Conservation (phyloP, 2,329 filamentous ascomycete species). For the Aaosphaeria arxii region DNA sequence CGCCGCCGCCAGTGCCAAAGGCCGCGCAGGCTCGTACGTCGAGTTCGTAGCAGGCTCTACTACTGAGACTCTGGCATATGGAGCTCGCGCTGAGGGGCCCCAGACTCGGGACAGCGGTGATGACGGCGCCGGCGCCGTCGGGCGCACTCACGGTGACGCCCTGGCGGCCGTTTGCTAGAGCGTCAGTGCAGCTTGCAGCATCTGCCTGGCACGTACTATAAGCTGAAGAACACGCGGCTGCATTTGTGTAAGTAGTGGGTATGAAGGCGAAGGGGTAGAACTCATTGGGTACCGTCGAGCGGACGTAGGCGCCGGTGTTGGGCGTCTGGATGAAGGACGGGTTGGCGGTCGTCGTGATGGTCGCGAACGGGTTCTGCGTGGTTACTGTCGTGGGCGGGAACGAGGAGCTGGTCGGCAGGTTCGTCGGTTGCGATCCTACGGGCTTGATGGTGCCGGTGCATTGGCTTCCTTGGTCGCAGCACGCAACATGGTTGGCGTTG, state of each 20-base stretch:
- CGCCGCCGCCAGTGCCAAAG: slow-evolving; percentile 29
- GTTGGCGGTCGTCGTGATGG: slow-evolving; percentile 12
- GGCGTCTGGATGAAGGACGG: slow-evolving; percentile 21
- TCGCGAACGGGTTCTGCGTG: slow-evolving; percentile 4
- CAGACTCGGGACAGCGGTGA: slow-evolving; percentile 40
- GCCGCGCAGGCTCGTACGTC: slow-evolving; percentile 45
- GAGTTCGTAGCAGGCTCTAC: slow-evolving; percentile 48
- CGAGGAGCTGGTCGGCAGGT: slow-evolving; percentile 11
- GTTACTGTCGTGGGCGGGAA: slow-evolving; percentile 13
- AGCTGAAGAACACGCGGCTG: slow-evolving; percentile 52
- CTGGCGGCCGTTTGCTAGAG: slow-evolving; percentile 47
- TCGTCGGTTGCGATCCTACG: slow-evolving; percentile 7
- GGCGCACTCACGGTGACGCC: slow-evolving; percentile 51
- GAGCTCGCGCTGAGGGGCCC: slow-evolving; percentile 23
- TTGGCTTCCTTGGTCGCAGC: slow-evolving; percentile 56
- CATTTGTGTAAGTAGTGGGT: slow-evolving; percentile 52
- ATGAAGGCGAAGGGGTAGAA: slow-evolving; percentile 54
- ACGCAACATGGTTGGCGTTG: slow-evolving; percentile 56
- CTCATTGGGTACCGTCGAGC: slow-evolving; percentile 46
- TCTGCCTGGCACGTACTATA: slow-evolving; percentile 52
- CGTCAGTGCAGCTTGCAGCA: slow-evolving; percentile 36
- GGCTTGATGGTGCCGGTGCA: slow-evolving; percentile 55
- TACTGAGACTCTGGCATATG: slow-evolving; percentile 39
- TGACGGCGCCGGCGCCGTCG: slow-evolving; percentile 48
- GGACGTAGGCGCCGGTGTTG: slow-evolving; percentile 6